These are phyloP conservation scores for Clarkia xantiana DNA, from an alignment of 345 rosid genomes.

Conservation along the genomic window DNA sequence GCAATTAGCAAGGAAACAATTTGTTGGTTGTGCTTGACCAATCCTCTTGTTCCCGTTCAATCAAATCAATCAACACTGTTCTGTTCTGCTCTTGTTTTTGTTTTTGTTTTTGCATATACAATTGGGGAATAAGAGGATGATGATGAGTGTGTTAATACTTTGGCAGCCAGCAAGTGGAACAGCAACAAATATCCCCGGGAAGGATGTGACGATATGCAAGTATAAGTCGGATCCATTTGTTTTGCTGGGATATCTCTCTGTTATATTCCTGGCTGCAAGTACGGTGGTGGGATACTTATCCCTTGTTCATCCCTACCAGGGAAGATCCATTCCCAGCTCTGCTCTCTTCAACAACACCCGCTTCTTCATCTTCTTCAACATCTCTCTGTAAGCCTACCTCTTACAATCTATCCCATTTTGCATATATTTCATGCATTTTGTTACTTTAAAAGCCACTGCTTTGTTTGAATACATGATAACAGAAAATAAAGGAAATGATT, in stretches of 20 bases:
- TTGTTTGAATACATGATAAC: neutral
- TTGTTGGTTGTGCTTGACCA: too few species aligned
- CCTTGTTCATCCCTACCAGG: conserved; percentile 67
- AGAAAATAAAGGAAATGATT: neutral
- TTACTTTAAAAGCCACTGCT: neutral
- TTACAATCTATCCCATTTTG: neutral
- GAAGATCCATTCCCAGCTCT: conserved; percentile 57
- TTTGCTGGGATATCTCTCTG: conserved; percentile 58
- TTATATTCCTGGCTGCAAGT: conserved; percentile 42
- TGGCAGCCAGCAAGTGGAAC: conserved; percentile 68
- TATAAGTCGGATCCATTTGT: conserved; percentile 72
- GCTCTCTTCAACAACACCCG: conserved; percentile 43
- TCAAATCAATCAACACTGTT: too few species aligned
- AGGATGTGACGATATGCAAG: conserved; percentile 62
- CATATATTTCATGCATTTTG: neutral
- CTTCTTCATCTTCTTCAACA: conserved; percentile 60
- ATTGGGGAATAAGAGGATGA: too few species aligned
- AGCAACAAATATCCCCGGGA: conserved; percentile 27
- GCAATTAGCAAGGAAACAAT: too few species aligned
- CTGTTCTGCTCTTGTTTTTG: neutral
- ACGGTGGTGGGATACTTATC: conserved; percentile 42
- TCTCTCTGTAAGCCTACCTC: conserved; percentile 46
- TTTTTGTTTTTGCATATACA: neutral
- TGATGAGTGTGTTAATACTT: neutral
- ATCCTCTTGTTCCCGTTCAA: too few species aligned